phyloP scores from a whole-genome alignment of 768 basidiomycete species.

The Lactarius hatsudake region DNA sequence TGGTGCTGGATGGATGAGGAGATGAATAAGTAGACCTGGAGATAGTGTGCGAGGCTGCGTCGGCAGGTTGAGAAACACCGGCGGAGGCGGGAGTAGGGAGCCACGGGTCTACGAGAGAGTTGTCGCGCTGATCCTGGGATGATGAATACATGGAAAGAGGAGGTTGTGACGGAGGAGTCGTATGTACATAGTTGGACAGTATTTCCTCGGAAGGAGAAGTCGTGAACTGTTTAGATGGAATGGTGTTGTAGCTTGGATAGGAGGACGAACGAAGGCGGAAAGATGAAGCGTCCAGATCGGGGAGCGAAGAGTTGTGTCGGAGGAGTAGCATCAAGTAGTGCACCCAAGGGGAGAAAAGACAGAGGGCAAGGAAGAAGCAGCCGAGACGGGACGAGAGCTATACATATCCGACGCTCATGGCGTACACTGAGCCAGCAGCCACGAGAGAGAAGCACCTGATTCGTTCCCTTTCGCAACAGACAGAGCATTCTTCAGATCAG shows the following conservation, averaged over 20 bases:
- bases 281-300: slow-evolving; percentile 25
- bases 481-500: slow-evolving; percentile 15
- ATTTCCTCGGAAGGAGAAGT: slow-evolving; percentile 23
- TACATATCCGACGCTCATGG: slow-evolving; percentile 24
- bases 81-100: slow-evolving; percentile 8
- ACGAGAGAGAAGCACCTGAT: slow-evolving; percentile 29
- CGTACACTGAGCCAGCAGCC: slow-evolving; percentile 18
- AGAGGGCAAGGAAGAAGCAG: slow-evolving; percentile 27
- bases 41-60: neutral
- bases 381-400: slow-evolving; percentile 26
- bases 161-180: slow-evolving; percentile 16
- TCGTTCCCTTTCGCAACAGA: slow-evolving; percentile 24
- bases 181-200: slow-evolving; percentile 25
- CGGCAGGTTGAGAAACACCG: slow-evolving; percentile 15
- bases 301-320: slow-evolving; percentile 21
- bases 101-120: slow-evolving; percentile 20
- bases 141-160: slow-evolving; percentile 21
- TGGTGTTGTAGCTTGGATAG: slow-evolving; percentile 27
- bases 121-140: slow-evolving; percentile 23
- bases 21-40: slow-evolving; percentile 7
- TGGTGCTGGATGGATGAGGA: slow-evolving; percentile 1
- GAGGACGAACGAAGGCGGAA: slow-evolving; percentile 21
- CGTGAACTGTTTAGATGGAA: slow-evolving; percentile 24
- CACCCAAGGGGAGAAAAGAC: slow-evolving; percentile 26
- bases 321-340: slow-evolving; percentile 24